phyloP scores from a whole-genome alignment of 1,284 basidiomycete genomes.

The Hemileia vastatrix region DNA sequence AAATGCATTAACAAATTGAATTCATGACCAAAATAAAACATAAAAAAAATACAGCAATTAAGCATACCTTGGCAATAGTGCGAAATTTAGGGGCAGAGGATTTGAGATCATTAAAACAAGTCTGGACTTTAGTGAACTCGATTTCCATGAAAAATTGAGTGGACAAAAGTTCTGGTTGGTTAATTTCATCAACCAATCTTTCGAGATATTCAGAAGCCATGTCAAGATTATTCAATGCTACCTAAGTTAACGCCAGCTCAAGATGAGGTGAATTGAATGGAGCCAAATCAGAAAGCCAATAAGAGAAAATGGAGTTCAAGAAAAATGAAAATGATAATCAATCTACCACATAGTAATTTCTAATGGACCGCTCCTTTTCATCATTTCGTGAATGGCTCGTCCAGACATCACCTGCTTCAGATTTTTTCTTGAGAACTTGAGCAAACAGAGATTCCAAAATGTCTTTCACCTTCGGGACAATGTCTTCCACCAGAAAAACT shows the following conservation, averaged over 20 bases:
- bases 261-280: conserved; percentile 2
- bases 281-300: not conserved
- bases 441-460: conserved; percentile 72
- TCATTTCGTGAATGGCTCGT: conserved; percentile 53
- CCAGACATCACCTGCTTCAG: conserved; percentile 54
- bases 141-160: conserved; percentile 59
- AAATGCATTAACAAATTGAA: not conserved
- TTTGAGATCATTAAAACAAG: conserved; percentile 51
- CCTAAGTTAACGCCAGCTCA: conserved; percentile 48
- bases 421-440: conserved; percentile 63
- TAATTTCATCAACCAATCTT: conserved; percentile 61
- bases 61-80: conserved; percentile 58
- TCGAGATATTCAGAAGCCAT: conserved; percentile 76
- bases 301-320: not conserved
- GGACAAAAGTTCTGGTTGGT: conserved; percentile 52
- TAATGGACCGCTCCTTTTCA: conserved; percentile 65
- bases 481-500: conserved; percentile 53
- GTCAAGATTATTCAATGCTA: conserved; percentile 78
- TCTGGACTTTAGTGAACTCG: conserved; percentile 52
- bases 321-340: not conserved
- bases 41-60: not conserved
- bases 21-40: not conserved
- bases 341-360: conserved; percentile 68
- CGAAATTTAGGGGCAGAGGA: conserved; percentile 57
- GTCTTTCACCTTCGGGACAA: conserved; percentile 57